These are phyloP conservation scores for Cladorrhinum sp. DNA, from an alignment of 2,329 filamentous ascomycete species.

Conservation along the genomic window DNA sequence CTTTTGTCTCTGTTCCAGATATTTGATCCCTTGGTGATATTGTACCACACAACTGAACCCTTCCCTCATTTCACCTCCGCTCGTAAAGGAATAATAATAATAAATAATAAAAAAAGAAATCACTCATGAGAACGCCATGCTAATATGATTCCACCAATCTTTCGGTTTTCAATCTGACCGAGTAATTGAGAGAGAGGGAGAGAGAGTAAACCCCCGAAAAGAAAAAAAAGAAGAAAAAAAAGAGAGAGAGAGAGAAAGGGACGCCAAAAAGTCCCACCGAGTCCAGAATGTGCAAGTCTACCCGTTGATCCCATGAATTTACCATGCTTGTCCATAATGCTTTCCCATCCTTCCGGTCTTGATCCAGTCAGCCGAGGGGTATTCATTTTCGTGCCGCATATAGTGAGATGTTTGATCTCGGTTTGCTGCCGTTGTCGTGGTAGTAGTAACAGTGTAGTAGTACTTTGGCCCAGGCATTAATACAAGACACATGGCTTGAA, in stretches of 20 bases:
- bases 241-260: too few species aligned
- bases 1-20: too few species aligned
- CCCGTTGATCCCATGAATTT: neutral
- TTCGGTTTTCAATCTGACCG: too few species aligned
- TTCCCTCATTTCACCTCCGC: too few species aligned
- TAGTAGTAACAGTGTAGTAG: neutral
- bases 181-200: too few species aligned
- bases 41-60: too few species aligned
- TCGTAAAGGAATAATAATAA: too few species aligned
- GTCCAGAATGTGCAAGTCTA: too few species aligned
- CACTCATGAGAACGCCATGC: neutral
- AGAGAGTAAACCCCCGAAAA: too few species aligned
- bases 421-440: neutral
- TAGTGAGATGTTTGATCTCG: neutral
- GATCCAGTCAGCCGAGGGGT: neutral
- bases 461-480: neutral
- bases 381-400: neutral
- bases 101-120: neutral
- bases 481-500: neutral
- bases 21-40: too few species aligned
- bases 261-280: too few species aligned
- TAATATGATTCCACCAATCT: neutral
- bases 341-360: neutral
- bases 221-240: too few species aligned
- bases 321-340: neutral